phyloP scores from a whole-genome alignment of 129 eudicot genomes.

The Artemisia argyi region DNA sequence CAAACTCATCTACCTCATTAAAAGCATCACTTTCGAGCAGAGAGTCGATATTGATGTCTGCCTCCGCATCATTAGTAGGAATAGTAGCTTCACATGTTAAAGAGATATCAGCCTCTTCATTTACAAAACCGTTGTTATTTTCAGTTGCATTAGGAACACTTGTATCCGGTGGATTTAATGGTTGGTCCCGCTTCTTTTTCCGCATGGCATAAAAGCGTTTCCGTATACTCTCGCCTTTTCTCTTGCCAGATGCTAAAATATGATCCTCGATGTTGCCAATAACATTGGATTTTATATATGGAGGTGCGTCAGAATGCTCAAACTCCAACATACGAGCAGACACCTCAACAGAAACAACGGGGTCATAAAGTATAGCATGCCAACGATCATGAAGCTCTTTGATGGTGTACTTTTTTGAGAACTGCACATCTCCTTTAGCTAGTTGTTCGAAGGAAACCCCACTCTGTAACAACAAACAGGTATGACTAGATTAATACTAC shows the following conservation, averaged over 20 bases:
- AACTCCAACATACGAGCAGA: constrained; percentile 50
- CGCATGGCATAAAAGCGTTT: constrained; percentile 55
- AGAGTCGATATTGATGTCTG: constrained; percentile 15
- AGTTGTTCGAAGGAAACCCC: constrained; percentile 78
- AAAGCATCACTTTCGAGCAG: constrained; percentile 6
- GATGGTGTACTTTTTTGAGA: constrained; percentile 56
- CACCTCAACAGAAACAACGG: constrained; percentile 46
- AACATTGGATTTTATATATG: constrained; percentile 8
- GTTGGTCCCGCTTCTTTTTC: constrained; percentile 48
- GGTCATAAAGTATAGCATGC: constrained; percentile 64
- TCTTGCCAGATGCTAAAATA: constrained; percentile 37
- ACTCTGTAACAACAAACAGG: constrained; percentile 36
- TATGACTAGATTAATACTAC: background rate
- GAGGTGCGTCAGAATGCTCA: constrained; percentile 37
- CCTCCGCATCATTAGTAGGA: background rate
- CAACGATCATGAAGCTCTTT: constrained; percentile 68
- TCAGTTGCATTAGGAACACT: constrained; percentile 2
- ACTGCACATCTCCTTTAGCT: constrained; percentile 64
- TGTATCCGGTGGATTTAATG: constrained; percentile 30
- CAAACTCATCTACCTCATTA: constrained; percentile 26
- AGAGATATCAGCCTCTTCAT: constrained; percentile 12
- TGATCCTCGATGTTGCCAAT: constrained; percentile 27
- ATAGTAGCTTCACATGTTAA: constrained; percentile 23
- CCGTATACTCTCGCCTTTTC: constrained; percentile 53
- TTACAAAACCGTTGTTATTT: constrained; percentile 16